These are phyloP conservation scores for Chlamydomonas sphaeroides DNA, from an alignment of 139 green algal species.

Conservation along the genomic window DNA sequence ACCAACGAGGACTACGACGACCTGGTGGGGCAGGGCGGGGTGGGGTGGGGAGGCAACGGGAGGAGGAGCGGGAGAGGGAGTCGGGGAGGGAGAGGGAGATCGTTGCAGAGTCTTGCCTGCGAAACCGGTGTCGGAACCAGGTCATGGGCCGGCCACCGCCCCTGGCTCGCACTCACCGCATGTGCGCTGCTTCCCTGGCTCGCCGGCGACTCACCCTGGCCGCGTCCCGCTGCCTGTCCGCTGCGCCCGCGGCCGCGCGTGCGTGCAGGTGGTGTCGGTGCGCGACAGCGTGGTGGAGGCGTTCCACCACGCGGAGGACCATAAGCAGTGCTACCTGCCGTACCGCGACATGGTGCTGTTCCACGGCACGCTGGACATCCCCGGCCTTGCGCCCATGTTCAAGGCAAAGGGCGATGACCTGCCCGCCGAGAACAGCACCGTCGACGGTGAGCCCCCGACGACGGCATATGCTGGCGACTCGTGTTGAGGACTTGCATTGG, in stretches of 20 bases:
- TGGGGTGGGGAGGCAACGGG: too few relatives aligned
- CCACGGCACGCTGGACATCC: conserved; percentile 53
- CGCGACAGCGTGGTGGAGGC: conserved; percentile 63
- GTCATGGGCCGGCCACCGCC: too few relatives aligned
- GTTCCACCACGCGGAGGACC: conserved; percentile 65
- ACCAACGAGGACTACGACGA: conserved; percentile 62
- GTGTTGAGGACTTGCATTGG: neutral
- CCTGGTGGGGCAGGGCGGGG: conserved; percentile 51
- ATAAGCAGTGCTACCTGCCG: conserved; percentile 67
- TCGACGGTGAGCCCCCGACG: neutral
- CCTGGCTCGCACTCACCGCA: too few relatives aligned
- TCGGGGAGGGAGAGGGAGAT: too few relatives aligned
- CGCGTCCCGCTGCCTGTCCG: neutral
- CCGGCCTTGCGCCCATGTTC: conserved; percentile 51
- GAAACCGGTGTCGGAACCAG: too few relatives aligned
- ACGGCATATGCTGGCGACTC: too few relatives aligned
- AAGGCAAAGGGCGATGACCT: conserved; percentile 42
- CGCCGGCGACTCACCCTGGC: too few relatives aligned
- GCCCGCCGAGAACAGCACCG: conserved; percentile 12
- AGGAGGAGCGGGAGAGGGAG: too few relatives aligned
- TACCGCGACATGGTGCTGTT: conserved; percentile 64
- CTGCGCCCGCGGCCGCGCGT: too few relatives aligned
- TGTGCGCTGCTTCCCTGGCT: too few relatives aligned
- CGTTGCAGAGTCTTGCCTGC: too few relatives aligned
- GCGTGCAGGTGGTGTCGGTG: conserved; percentile 37